Percentiles rank a stretch among this genome's conserved stretches.
Conservation (phyloP, 2,329 filamentous ascomycete genomes). For the Paecilomyces dactylethromorphus region DNA sequence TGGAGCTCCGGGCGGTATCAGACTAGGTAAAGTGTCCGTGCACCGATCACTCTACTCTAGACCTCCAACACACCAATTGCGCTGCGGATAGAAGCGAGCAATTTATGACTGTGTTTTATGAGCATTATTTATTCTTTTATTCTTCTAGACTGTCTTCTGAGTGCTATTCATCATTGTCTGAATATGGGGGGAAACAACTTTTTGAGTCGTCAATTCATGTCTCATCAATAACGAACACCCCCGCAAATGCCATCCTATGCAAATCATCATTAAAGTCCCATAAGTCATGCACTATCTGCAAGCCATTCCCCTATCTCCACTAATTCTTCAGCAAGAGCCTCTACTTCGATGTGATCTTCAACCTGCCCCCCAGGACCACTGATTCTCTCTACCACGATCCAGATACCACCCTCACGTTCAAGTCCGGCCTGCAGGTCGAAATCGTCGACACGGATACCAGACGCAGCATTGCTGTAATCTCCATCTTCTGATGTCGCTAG, state of each 20-base stretch:
- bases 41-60: no score
- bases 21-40: neutral
- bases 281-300: slow-evolving; percentile 18
- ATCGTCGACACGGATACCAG: slow-evolving; percentile 63
- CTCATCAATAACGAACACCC: neutral
- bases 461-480: slow-evolving; percentile 63
- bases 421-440: slow-evolving; percentile 66
- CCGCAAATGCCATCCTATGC: neutral
- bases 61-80: no score
- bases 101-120: neutral
- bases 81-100: neutral
- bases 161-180: neutral
- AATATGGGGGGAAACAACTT: neutral
- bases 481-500: slow-evolving; percentile 66
- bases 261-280: neutral
- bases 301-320: slow-evolving; percentile 39
- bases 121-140: neutral
- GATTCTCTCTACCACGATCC: slow-evolving; percentile 76
- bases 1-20: slow-evolving; percentile 7
- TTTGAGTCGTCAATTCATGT: neutral
- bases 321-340: slow-evolving; percentile 35
- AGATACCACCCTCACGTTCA: slow-evolving; percentile 54
- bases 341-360: slow-evolving; percentile 37
- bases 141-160: neutral
- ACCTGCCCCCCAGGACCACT: slow-evolving; percentile 52